Base-by-base conservation (phyloP, 805 yeast genomes). In the Kodamaea fukazawae region DNA sequence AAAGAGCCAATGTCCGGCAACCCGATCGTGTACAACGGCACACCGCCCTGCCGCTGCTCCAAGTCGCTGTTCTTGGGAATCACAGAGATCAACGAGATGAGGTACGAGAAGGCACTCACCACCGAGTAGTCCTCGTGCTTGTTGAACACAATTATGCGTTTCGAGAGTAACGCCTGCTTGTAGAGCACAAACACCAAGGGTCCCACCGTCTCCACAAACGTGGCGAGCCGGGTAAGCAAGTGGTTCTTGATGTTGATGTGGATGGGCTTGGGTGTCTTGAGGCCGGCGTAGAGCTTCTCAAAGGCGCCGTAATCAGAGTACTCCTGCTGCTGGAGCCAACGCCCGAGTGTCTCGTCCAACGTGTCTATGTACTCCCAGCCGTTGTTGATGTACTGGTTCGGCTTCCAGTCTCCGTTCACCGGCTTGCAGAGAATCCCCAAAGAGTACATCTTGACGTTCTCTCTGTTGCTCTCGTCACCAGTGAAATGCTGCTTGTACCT, bases 181-280 rank as follows among this genome's bases (percentile, higher is more conserved):
- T 83, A 86, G 4, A 82, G 55, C 29, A 69, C 74, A 52, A 82
- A 84, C 2, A 80, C 63, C 36, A 81, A 61, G 1, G 93, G 90
- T 0, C 95, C 51, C 31, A 44, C 40, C 4, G 37, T 22, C 11
- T 44, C 38, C 8, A 45, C 17, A 9, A 47, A 59, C 9, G 63
- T 57, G 1, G 75, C 67, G 13, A 79, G 57, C n/a, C 51, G 52
- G 31, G 64, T 57, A 22, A 72, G 60, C 12, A 75, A 59, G 61
- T 75, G 78, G 51, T 77, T 45, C 12, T 55, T 53, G 45, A 55
- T 45, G 29, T 41, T 43, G 30, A 41, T 39, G 6, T 41, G 57
- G 34, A 55, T 54, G n/a, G 51, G 49, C 28, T 52, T 56, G 22
- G 32, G 36, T 55, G 47, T 9, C 37, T 40, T 13, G 41, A 40